These are phyloP conservation scores for Symmetrospora coprosmae DNA, from an alignment of 768 basidiomycete species.

Conservation along the genomic window DNA sequence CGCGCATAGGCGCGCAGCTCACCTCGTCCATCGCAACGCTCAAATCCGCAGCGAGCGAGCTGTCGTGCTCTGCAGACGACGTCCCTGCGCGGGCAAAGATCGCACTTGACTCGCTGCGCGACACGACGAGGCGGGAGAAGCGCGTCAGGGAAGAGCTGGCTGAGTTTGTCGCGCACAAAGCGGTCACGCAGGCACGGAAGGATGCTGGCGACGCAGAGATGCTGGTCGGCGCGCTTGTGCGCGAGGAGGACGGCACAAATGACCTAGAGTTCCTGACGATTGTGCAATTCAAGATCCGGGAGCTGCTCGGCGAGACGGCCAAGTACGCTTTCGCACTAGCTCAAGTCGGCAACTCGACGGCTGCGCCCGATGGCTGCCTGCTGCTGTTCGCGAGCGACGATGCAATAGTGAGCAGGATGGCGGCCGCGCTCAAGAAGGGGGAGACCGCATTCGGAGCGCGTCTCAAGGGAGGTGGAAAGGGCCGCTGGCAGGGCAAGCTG, in stretches of 20 bases:
- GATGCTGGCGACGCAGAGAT: not conserved
- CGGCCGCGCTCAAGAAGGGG: slow-evolving; percentile 45
- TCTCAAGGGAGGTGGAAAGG: slow-evolving; percentile 67
- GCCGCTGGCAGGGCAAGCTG: slow-evolving; percentile 62
- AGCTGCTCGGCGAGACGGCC: not conserved
- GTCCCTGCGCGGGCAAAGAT: slow-evolving; percentile 56
- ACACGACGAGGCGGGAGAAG: slow-evolving; percentile 49
- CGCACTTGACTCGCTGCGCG: slow-evolving; percentile 54
- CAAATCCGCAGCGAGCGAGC: slow-evolving; percentile 45
- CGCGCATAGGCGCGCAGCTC: slow-evolving; percentile 55
- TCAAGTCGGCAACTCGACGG: slow-evolving; percentile 36
- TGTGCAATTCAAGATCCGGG: slow-evolving; percentile 23
- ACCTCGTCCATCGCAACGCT: slow-evolving; percentile 48
- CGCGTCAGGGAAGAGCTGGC: slow-evolving; percentile 49
- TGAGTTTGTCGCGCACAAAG: slow-evolving; percentile 33
- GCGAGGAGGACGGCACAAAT: slow-evolving; percentile 32
- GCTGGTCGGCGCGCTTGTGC: not conserved
- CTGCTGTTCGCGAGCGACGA: slow-evolving; percentile 52
- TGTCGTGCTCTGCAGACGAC: slow-evolving; percentile 55
- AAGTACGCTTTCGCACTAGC: slow-evolving; percentile 24
- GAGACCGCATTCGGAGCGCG: slow-evolving; percentile 36
- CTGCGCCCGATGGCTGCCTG: slow-evolving; percentile 43
- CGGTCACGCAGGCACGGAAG: slow-evolving; percentile 11
- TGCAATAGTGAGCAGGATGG: slow-evolving; percentile 46
- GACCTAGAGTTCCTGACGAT: slow-evolving; percentile 28